These are phyloP conservation scores for Lactifluus subvellereus DNA, from an alignment of 768 basidiomycete genomes.

Conservation along the genomic window DNA sequence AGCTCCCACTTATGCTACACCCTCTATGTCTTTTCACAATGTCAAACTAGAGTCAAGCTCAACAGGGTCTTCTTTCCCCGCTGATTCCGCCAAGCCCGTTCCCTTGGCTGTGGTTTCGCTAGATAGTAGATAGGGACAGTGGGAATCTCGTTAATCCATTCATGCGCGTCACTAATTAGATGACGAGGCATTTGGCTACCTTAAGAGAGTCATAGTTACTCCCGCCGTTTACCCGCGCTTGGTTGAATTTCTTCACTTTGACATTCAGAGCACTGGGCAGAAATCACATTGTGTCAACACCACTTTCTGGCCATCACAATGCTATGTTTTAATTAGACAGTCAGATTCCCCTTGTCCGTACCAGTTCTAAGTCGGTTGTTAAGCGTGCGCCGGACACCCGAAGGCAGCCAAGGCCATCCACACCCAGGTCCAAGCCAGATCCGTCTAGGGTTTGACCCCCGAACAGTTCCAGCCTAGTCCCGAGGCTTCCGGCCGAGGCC, in stretches of 20 bases:
- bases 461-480: conserved; percentile 66
- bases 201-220: conserved; percentile 81
- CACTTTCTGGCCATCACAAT: conserved; percentile 71
- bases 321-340: conserved; percentile 83
- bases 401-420: conserved; percentile 50
- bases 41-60: conserved; percentile 83
- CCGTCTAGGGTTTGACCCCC: too few species aligned
- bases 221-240: conserved; percentile 75
- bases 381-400: conserved; percentile 56
- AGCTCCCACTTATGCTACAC: conserved; percentile 80
- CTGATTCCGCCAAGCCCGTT: conserved; percentile 34
- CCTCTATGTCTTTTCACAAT: conserved; percentile 77
- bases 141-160: not conserved
- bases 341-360: conserved; percentile 78
- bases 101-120: conserved; percentile 38
- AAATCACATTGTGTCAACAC: conserved; percentile 78
- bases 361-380: conserved; percentile 72
- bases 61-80: conserved; percentile 79
- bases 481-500: conserved; percentile 53
- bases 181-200: conserved; percentile 73
- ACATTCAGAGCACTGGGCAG: conserved; percentile 81
- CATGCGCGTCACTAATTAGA: not conserved
- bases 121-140: not conserved
- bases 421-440: too few species aligned
- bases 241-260: conserved; percentile 77